Evolutionary conservation across 108 stramenopile species (phyloP).

Genomic region (Poteriospumella lacustris): DNA sequence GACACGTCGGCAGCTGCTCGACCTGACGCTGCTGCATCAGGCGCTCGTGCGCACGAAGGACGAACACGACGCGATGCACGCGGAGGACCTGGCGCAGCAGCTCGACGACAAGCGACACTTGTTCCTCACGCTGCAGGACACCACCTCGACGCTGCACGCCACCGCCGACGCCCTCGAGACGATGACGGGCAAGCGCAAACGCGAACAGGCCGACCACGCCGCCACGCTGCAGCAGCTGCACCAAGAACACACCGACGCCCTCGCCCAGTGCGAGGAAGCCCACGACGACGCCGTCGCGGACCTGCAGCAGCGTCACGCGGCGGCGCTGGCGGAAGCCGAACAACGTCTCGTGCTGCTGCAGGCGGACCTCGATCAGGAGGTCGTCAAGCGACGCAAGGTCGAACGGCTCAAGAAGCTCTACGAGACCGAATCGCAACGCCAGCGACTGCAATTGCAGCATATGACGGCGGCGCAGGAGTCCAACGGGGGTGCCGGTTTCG

Average conservation of each 20-base stretch:
- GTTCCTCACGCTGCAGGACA: too few relatives aligned
- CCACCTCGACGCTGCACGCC: too few relatives aligned
- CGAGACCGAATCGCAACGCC: not conserved
- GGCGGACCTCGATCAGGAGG: not conserved
- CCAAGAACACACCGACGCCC: not conserved
- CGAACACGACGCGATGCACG: too few relatives aligned
- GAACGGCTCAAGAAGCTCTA: not conserved
- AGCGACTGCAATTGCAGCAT: not conserved
- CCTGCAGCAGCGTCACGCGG: not conserved
- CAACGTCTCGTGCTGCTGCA: not conserved
- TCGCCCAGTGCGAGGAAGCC: not conserved
- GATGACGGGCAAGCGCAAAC: not conserved
- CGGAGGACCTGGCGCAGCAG: too few relatives aligned
- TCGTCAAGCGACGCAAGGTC: not conserved
- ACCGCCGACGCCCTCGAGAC: too few relatives aligned
- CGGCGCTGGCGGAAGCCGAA: not conserved
- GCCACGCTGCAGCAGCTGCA: not conserved
- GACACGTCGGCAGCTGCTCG: too few relatives aligned
- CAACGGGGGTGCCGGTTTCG: not conserved
- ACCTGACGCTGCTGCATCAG: too few relatives aligned
- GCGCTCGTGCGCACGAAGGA: too few relatives aligned
- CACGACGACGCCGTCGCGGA: not conserved
- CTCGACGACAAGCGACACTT: too few relatives aligned
- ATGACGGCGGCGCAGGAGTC: not conserved
- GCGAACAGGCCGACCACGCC: not conserved